These are phyloP conservation scores for Hypsizygus marmoreus DNA, from an alignment of 768 basidiomycete species.

Conservation along the genomic window DNA sequence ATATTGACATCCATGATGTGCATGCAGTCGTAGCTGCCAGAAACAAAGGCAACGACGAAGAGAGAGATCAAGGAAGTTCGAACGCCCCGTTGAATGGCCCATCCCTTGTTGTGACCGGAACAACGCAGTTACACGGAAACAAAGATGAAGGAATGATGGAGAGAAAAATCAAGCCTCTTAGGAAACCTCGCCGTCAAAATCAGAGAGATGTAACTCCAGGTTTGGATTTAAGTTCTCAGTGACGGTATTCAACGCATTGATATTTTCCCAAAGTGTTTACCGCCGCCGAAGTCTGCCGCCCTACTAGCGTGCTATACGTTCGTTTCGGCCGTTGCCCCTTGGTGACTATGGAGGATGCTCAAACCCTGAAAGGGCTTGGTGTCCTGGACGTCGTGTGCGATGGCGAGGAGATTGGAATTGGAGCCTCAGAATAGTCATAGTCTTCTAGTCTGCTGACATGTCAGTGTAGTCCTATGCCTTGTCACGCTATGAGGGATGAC, in stretches of 20 bases:
- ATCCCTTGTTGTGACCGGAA: conserved; percentile 13
- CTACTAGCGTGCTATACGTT: conserved; percentile 40
- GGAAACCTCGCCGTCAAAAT: conserved; percentile 28
- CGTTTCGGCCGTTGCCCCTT: conserved; percentile 43
- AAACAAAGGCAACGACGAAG: conserved; percentile 30
- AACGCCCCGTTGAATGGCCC: conserved; percentile 16
- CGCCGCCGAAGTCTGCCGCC: conserved; percentile 35
- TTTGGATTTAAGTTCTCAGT: too few species aligned
- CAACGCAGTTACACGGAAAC: conserved; percentile 10
- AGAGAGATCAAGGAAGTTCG: conserved; percentile 13
- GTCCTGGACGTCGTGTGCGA: conserved; percentile 25
- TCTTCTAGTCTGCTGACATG: too few species aligned
- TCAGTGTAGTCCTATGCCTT: too few species aligned
- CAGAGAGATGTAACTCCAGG: too few species aligned
- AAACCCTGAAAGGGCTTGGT: conserved; percentile 39
- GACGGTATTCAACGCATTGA: too few species aligned
- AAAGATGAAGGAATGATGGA: conserved; percentile 15
- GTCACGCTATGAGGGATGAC: too few species aligned
- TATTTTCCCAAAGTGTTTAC: conserved; percentile 12
- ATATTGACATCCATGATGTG: conserved; percentile 39
- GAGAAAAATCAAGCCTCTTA: conserved; percentile 40
- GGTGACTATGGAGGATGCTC: conserved; percentile 38
- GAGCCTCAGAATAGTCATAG: too few species aligned
- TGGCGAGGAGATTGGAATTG: background rate
- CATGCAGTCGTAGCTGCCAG: conserved; percentile 39